Conservation (phyloP, 192 early-diverging fungal genomes). For the Coemansia sp. region DNA sequence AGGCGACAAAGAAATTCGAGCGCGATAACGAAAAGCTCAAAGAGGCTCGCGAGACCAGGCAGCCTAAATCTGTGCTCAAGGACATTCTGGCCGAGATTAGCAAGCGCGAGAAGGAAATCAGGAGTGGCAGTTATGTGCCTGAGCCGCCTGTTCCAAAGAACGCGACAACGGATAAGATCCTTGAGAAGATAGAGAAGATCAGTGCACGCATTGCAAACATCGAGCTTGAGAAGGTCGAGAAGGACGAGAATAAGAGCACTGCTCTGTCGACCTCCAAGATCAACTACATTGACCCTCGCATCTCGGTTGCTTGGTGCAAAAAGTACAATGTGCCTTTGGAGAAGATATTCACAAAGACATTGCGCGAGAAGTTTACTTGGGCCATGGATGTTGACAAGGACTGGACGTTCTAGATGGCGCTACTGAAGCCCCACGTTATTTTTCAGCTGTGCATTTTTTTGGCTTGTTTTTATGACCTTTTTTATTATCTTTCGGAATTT, state of each 20-base stretch:
- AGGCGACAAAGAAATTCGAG: conserved; percentile 60
- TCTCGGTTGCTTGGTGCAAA: conserved; percentile 90
- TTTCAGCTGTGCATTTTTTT: too few relatives aligned
- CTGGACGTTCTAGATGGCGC: conserved; percentile 58
- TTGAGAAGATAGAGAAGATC: conserved; percentile 69
- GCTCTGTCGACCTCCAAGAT: conserved; percentile 95
- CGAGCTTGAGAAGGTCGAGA: conserved; percentile 78
- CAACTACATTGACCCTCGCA: conserved; percentile 99
- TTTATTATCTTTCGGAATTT: neutral
- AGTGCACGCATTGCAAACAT: conserved; percentile 71
- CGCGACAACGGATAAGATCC: conserved; percentile 66
- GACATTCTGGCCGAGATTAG: conserved; percentile 42
- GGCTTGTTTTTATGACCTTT: neutral
- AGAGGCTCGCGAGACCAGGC: conserved; percentile 59
- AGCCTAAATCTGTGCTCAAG: conserved; percentile 57
- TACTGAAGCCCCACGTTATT: neutral
- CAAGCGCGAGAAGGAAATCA: conserved; percentile 53
- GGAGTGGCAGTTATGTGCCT: conserved; percentile 25
- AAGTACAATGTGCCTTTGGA: conserved; percentile 86
- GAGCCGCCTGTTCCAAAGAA: conserved; percentile 42
- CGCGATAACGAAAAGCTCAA: conserved; percentile 84
- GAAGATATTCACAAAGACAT: conserved; percentile 87
- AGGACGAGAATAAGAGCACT: conserved; percentile 97
- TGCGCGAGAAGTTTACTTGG: conserved; percentile 97
- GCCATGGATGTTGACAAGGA: conserved; percentile 71